These are phyloP conservation scores for Blastobotrys capitulatus DNA, from an alignment of 1,139 yeast species.

Conservation along the genomic window DNA sequence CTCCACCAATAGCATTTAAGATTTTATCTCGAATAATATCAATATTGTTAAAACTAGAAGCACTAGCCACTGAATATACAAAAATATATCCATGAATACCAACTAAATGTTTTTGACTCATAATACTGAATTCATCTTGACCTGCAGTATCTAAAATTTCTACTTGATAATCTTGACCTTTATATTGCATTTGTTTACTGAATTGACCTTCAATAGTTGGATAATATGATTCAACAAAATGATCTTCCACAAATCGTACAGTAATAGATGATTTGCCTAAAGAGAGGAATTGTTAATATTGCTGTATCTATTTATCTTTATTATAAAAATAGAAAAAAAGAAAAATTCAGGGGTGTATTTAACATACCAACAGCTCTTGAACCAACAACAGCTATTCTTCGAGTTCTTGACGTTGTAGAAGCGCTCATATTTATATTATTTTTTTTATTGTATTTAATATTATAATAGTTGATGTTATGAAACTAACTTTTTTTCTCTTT, in stretches of 20 bases:
- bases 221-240: constrained; percentile 81
- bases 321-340: neutral
- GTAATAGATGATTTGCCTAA: constrained; percentile 73
- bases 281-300: no score
- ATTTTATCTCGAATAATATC: constrained; percentile 78
- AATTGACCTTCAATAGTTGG: constrained; percentile 91
- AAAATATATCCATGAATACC: constrained; percentile 82
- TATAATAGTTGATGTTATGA: no score
- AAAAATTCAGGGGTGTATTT: no score
- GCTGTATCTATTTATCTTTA: constrained; percentile 16
- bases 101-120: constrained; percentile 73
- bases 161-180: constrained; percentile 59
- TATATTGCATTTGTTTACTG: constrained; percentile 60
- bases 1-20: constrained; percentile 47
- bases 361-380: constrained; percentile 71
- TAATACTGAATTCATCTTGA: constrained; percentile 71
- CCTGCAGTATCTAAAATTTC: constrained; percentile 93
- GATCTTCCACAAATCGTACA: constrained; percentile 83
- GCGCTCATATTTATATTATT: neutral
- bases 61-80: constrained; percentile 76
- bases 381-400: constrained; percentile 85
- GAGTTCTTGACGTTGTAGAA: constrained; percentile 35
- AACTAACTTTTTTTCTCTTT: no score
- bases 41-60: constrained; percentile 72
- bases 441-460: no score